phyloP scores from a whole-genome alignment of 148 eudicot genomes.

The Vaccinium vitisidaea region DNA sequence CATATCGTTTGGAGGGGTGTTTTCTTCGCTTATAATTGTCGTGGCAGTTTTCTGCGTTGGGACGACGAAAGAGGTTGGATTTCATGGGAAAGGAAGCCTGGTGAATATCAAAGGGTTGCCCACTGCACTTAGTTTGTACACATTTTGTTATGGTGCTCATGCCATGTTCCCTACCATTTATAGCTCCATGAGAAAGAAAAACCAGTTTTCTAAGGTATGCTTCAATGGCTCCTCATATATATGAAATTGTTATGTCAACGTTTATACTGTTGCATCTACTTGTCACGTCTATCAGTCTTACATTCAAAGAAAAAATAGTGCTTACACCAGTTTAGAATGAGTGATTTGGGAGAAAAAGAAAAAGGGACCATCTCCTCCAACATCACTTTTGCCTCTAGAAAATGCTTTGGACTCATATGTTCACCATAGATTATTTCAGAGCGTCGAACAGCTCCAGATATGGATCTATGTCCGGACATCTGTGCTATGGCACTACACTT shows the following conservation, averaged over 20 bases:
- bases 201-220: slow-evolving; percentile 39
- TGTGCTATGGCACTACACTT: neutral
- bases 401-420: neutral
- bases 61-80: slow-evolving; percentile 40
- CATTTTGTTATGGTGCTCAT: slow-evolving; percentile 51
- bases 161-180: slow-evolving; percentile 47
- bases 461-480: too few species aligned
- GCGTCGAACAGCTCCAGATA: too few species aligned
- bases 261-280: too few species aligned
- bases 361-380: neutral
- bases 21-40: slow-evolving; percentile 30
- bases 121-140: slow-evolving; percentile 45
- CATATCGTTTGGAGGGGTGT: slow-evolving; percentile 42
- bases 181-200: slow-evolving; percentile 42
- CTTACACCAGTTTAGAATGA: neutral
- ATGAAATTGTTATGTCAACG: too few species aligned
- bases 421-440: neutral
- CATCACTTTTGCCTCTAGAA: neutral
- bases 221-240: neutral
- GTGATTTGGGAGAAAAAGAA: neutral
- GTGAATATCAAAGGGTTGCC: slow-evolving; percentile 40
- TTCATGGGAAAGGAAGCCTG: slow-evolving; percentile 35
- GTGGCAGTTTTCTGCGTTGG: slow-evolving; percentile 41
- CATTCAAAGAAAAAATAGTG: neutral
- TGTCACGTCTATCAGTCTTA: neutral